phyloP scores from a whole-genome alignment of 192 early-diverging fungal genomes.

The Jimgerdemannia lactiflua region DNA sequence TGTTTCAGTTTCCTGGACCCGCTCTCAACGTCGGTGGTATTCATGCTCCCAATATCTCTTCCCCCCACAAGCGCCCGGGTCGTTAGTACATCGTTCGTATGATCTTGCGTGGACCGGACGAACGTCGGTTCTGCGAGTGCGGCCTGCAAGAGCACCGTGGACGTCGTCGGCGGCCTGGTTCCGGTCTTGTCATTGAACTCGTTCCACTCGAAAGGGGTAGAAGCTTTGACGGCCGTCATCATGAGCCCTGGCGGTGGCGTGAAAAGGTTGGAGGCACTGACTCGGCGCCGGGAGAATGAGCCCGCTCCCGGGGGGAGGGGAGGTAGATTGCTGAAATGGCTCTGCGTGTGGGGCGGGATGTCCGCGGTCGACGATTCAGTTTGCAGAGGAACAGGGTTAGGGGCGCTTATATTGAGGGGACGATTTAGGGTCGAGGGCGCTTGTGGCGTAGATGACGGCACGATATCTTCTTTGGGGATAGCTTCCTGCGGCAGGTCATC shows the following conservation, averaged over 20 bases:
- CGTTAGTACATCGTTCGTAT: background rate
- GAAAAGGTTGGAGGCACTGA: background rate
- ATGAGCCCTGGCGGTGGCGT: background rate
- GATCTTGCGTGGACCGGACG: constrained; percentile 4
- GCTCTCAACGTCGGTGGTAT: background rate
- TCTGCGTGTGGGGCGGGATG: background rate
- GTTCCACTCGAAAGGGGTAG: no score
- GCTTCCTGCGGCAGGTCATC: background rate
- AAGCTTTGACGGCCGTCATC: background rate
- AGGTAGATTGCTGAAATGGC: background rate
- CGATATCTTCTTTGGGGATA: background rate
- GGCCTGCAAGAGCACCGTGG: constrained; percentile 12
- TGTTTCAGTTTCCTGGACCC: constrained; percentile 14
- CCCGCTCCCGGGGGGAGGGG: background rate
- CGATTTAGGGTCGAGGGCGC: no score
- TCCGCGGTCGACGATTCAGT: no score
- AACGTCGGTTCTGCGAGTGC: constrained; percentile 23
- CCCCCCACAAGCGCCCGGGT: background rate
- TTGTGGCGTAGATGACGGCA: background rate
- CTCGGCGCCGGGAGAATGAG: background rate
- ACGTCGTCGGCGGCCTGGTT: background rate
- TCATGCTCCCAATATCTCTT: constrained; percentile 1
- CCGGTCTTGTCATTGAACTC: no score
- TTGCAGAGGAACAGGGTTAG: no score
- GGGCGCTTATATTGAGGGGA: no score